These are phyloP conservation scores for Mercurialis annua DNA, from an alignment of 345 rosid species.

Conservation along the genomic window DNA sequence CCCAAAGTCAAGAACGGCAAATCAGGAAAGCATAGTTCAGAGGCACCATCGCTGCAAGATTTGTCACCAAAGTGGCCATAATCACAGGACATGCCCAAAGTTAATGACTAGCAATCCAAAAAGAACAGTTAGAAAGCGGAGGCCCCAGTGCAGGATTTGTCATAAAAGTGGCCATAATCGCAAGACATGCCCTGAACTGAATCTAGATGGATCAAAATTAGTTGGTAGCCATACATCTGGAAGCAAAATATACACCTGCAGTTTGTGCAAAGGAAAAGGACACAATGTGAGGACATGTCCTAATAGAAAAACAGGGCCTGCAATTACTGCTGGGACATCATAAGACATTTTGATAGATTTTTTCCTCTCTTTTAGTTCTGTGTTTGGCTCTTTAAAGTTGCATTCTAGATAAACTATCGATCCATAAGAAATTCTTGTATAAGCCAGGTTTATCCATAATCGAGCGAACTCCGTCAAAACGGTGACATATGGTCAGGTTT, in stretches of 20 bases:
- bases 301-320: conserved; percentile 15
- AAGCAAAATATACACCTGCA: conserved; percentile 40
- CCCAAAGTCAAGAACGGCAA: conserved; percentile 31
- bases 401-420: too few relatives aligned
- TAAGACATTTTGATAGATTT: too few relatives aligned
- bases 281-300: conserved; percentile 61
- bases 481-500: too few relatives aligned
- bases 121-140: conserved; percentile 28
- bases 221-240: conserved; percentile 3
- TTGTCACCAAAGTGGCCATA: conserved; percentile 65
- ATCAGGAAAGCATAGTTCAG: conserved; percentile 25
- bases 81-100: conserved; percentile 67
- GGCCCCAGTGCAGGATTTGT: conserved; percentile 47
- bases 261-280: conserved; percentile 43
- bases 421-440: too few relatives aligned
- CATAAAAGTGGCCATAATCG: conserved; percentile 64
- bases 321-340: too few relatives aligned
- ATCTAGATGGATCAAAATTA: conserved; percentile 10
- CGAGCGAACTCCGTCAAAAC: too few relatives aligned
- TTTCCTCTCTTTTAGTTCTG: too few relatives aligned
- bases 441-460: too few relatives aligned
- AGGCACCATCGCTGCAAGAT: conserved; percentile 42
- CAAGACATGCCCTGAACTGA: conserved; percentile 50
- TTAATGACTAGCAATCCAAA: conserved; percentile 28
- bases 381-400: too few relatives aligned